These are phyloP conservation scores for Baudoinia panamericana DNA, from an alignment of 495 filamentous ascomycete genomes.

Conservation along the genomic window DNA sequence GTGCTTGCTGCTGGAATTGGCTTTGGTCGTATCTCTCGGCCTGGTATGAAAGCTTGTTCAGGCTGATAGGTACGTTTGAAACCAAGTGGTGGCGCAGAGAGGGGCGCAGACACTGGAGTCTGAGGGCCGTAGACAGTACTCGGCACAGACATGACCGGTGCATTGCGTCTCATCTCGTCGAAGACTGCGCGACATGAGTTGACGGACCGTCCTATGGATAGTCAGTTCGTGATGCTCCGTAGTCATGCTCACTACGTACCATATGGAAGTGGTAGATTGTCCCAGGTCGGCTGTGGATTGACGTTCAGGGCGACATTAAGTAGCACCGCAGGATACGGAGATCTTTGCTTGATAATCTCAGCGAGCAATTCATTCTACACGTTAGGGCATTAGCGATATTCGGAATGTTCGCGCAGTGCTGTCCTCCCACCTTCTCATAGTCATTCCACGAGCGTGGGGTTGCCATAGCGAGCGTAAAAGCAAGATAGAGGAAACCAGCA, in stretches of 20 bases:
- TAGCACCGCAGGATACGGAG: conserved; percentile 38
- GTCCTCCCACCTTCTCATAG: conserved; percentile 44
- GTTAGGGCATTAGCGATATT: background rate
- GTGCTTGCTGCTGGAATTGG: conserved; percentile 20
- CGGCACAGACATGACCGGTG: conserved; percentile 5
- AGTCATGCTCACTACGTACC: conserved; percentile 21
- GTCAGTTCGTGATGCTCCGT: conserved; percentile 4
- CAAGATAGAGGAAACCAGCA: conserved; percentile 1
- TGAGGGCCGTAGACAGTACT: conserved; percentile 8
- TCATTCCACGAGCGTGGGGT: conserved; percentile 37
- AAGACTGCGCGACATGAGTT: conserved; percentile 30
- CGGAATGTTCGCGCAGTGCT: background rate
- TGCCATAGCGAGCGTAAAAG: conserved; percentile 18
- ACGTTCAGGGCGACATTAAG: conserved; percentile 38
- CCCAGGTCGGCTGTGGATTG: conserved; percentile 42
- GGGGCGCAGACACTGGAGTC: conserved; percentile 15
- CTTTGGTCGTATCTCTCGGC: conserved; percentile 26
- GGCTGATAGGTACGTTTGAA: conserved; percentile 19
- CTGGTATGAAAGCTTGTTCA: conserved; percentile 4
- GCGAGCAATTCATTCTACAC: conserved; percentile 39
- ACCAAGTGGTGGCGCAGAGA: conserved; percentile 10
- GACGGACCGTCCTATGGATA: conserved; percentile 33
- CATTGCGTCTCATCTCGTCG: conserved; percentile 17
- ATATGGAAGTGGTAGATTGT: conserved; percentile 44
- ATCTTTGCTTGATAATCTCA: conserved; percentile 48